phyloP scores from a whole-genome alignment of 257 asterid species.

The Solanum gracilifrons region DNA sequence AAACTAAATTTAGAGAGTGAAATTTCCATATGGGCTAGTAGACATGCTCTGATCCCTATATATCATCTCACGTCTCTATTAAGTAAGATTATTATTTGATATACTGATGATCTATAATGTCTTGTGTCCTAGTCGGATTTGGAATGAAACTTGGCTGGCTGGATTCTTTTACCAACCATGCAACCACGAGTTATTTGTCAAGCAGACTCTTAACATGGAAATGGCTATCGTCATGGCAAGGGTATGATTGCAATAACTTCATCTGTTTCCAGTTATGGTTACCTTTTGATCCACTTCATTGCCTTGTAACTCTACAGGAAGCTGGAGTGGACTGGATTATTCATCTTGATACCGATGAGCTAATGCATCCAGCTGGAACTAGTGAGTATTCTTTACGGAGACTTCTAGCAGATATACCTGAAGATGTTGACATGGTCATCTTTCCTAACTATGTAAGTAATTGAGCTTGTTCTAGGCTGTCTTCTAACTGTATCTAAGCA shows the following conservation, averaged over 20 bases:
- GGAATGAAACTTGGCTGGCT: conserved; percentile 14
- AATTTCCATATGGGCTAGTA: not conserved
- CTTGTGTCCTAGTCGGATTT: conserved; percentile 16
- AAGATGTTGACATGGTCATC: conserved; percentile 21
- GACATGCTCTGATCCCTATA: not conserved
- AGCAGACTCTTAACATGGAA: conserved; percentile 28
- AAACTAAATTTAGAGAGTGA: not conserved
- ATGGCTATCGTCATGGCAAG: conserved; percentile 27
- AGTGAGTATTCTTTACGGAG: conserved; percentile 24
- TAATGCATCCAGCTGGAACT: conserved; percentile 39
- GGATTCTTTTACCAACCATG: conserved; percentile 21
- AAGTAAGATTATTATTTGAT: not conserved
- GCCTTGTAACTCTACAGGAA: conserved; percentile 14
- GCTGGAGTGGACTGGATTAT: conserved; percentile 50
- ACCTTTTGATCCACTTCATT: not conserved
- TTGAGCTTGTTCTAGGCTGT: not conserved
- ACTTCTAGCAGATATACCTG: conserved; percentile 24
- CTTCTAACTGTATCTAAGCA: not conserved
- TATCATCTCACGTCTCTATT: not conserved
- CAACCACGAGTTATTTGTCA: conserved; percentile 23
- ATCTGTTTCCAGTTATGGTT: not conserved
- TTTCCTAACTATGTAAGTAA: conserved; percentile 41
- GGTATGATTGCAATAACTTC: conserved; percentile 8
- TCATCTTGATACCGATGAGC: conserved; percentile 49
- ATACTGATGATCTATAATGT: not conserved